Percentiles rank a stretch among this genome's conserved stretches.
These are phyloP conservation scores for Aspergillus sp. DNA, from an alignment of 2,329 filamentous ascomycete species.

Conservation along the genomic window DNA sequence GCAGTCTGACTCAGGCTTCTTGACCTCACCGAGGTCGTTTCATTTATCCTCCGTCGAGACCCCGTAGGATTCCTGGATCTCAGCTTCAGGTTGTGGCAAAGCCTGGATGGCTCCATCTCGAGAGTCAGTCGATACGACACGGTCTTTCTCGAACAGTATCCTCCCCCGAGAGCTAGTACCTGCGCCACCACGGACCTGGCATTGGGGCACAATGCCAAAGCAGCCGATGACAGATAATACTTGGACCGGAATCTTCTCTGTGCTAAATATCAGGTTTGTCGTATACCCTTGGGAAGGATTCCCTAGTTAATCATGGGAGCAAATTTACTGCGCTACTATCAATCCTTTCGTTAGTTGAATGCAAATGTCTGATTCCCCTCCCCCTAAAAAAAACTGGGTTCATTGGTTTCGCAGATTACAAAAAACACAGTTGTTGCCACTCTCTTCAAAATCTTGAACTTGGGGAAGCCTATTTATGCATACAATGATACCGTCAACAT, in stretches of 20 bases:
- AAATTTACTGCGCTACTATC: too few relatives aligned
- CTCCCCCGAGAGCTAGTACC: not conserved
- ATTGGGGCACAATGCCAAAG: not conserved
- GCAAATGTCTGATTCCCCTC: too few relatives aligned
- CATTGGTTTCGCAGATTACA: too few relatives aligned
- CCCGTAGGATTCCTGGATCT: not conserved
- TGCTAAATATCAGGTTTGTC: too few relatives aligned
- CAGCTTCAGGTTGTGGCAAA: not conserved
- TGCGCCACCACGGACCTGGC: not conserved
- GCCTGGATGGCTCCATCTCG: not conserved
- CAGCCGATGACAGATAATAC: not conserved
- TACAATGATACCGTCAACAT: not conserved
- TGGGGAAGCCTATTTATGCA: too few relatives aligned
- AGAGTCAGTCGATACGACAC: constrained; percentile 2
- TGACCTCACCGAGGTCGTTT: not conserved
- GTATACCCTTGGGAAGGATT: too few relatives aligned
- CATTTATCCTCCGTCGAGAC: not conserved
- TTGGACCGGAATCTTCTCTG: too few relatives aligned
- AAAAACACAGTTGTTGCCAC: too few relatives aligned
- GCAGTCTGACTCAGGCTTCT: not conserved
- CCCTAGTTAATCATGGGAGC: too few relatives aligned
- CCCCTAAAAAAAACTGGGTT: too few relatives aligned
- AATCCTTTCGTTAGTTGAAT: too few relatives aligned
- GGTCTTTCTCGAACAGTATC: not conserved
- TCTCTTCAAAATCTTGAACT: too few relatives aligned